These are phyloP conservation scores for Apiotrichum veenhuisii DNA, from an alignment of 1,284 basidiomycete genomes.

Conservation along the genomic window DNA sequence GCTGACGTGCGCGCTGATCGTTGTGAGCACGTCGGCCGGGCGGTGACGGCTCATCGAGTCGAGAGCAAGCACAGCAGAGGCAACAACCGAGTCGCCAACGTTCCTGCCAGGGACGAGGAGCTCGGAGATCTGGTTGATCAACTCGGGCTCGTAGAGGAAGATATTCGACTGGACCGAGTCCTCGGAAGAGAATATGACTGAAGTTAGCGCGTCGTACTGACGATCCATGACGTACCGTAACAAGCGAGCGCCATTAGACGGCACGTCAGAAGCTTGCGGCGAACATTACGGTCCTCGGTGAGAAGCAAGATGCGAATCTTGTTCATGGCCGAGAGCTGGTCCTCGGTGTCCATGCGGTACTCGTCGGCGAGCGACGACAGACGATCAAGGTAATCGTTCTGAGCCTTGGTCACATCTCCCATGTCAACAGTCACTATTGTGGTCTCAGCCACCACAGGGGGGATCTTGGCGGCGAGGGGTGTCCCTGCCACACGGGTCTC, in stretches of 20 bases:
- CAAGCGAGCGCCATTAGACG: slow-evolving; percentile 85
- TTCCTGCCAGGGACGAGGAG: slow-evolving; percentile 68
- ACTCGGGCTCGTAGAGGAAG: slow-evolving; percentile 87
- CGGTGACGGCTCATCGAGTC: slow-evolving; percentile 87
- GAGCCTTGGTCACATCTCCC: slow-evolving; percentile 23
- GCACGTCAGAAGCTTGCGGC: slow-evolving; percentile 75
- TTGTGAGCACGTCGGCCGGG: slow-evolving; percentile 76
- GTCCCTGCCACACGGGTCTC: slow-evolving; percentile 7
- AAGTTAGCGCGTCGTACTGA: slow-evolving; percentile 9
- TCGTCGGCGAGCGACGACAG: slow-evolving; percentile 69
- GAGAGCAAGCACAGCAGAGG: slow-evolving; percentile 78
- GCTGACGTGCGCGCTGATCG: slow-evolving; percentile 91
- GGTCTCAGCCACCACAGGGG: slow-evolving; percentile 8
- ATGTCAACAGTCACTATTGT: slow-evolving; percentile 37
- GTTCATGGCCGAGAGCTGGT: slow-evolving; percentile 85
- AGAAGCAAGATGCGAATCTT: slow-evolving; percentile 75
- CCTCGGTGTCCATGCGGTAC: slow-evolving; percentile 72
- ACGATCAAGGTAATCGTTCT: slow-evolving; percentile 52
- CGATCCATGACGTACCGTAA: slow-evolving; percentile 53
- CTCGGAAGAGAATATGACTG: slow-evolving; percentile 71
- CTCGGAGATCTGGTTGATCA: slow-evolving; percentile 82
- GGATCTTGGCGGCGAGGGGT: slow-evolving; percentile 4
- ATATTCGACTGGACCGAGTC: slow-evolving; percentile 71
- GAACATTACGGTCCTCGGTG: slow-evolving; percentile 58
- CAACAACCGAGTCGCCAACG: slow-evolving; percentile 61